Base-by-base conservation (phyloP, 2,329 filamentous ascomycete species). In the Aspergillus intermedius region DNA sequence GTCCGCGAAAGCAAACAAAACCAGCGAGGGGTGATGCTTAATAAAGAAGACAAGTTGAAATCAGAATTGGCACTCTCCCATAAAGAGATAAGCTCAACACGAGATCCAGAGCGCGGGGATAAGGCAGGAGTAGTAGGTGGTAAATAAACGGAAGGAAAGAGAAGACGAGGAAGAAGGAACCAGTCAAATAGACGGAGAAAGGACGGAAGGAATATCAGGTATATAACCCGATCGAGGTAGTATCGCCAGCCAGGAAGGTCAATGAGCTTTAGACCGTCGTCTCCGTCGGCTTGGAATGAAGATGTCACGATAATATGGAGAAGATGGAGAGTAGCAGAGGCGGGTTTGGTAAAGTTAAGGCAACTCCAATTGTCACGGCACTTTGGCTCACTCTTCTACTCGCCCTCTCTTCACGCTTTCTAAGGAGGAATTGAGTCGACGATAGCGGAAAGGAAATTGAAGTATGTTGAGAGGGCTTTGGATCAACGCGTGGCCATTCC, bases 401-500 rank as follows among this genome's bases (percentile, higher is more conserved):
- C 25, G 9, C 25, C 4, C 10, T 30, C 25, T 12, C 25, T 30
- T 12, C 25, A 12, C 25, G 25, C 4, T 30, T 30, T 4, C 25
- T 30, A 30, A 30, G 25, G 1, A 30, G 10, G 25, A 30, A 30
- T 4, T 30, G 25, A 22, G 12, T 41, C 19, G 19, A 41, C 17
- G 19, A 23, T 44, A 19, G 17, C 12, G 42, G 42, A 41, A 35
- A 22, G 12, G 7, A 43, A 40, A 44, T 19, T 37, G 48, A 54
- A 15, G 12, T 10, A 43, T 13, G 23, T 5, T 30, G 23, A 43
- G 28, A 35, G 43, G 43, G 43, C 10, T 23, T 23, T 54, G 52
- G 51, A 50, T 56, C 54, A 59, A 57, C 52, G 52, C 50, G 55
- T 54, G 45, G 54, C 44, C 56, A 57, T 57, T 57, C 54, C 51